Evolutionary conservation across 306 rosid species (phyloP).

Genomic region (Myrica gale): DNA sequence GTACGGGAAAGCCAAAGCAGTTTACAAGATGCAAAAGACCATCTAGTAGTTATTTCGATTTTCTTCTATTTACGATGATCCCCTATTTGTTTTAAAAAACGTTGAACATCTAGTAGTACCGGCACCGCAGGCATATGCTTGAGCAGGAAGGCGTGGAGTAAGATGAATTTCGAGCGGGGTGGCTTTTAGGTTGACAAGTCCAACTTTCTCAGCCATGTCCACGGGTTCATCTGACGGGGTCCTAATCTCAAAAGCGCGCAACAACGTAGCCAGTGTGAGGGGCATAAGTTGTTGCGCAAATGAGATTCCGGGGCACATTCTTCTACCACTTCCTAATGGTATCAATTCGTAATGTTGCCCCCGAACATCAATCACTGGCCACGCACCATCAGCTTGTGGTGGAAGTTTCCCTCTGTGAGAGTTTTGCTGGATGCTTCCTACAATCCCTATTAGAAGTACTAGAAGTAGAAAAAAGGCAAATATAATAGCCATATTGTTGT

Average conservation of each 20-base stretch:
- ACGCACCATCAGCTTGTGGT: too few relatives aligned
- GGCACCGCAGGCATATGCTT: background rate
- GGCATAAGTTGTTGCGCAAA: slow-evolving; percentile 34
- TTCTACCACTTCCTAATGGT: slow-evolving; percentile 63
- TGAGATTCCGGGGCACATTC: slow-evolving; percentile 44
- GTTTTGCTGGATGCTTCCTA: too few relatives aligned
- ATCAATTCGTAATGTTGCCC: slow-evolving; percentile 46
- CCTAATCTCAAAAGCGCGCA: slow-evolving; percentile 47
- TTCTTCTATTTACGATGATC: too few relatives aligned
- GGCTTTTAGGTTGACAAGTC: slow-evolving; percentile 36
- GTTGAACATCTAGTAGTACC: too few relatives aligned
- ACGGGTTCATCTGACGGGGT: slow-evolving; percentile 25
- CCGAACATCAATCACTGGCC: slow-evolving; percentile 31
- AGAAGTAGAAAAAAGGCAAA: too few relatives aligned
- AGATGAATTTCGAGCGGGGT: slow-evolving; percentile 47
- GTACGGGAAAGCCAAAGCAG: too few relatives aligned
- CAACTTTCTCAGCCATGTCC: slow-evolving; percentile 46
- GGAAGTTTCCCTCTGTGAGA: too few relatives aligned
- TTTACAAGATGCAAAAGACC: too few relatives aligned
- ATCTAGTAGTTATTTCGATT: too few relatives aligned
- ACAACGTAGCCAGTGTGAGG: slow-evolving; percentile 36
- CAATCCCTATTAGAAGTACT: too few relatives aligned
- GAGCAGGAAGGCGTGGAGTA: slow-evolving; percentile 38
- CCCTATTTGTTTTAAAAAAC: too few relatives aligned
- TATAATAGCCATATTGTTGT: too few relatives aligned